Conservation (phyloP, 2,329 filamentous ascomycete genomes). For the Ambrosiella beaveri region DNA sequence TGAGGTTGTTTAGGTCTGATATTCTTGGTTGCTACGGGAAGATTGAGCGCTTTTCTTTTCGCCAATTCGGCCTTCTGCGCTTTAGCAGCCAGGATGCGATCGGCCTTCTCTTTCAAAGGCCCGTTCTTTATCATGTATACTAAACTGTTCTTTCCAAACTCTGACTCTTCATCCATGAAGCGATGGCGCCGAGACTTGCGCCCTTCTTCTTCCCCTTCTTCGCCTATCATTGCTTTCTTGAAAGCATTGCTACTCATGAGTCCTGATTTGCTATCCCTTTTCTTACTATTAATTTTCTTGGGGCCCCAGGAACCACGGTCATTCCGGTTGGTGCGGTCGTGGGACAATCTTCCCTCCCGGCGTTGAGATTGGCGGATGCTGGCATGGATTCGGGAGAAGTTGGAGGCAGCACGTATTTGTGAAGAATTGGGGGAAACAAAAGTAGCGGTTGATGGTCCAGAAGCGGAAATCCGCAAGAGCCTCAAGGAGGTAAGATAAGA, state of each 20-base stretch:
- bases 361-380: conserved; percentile 27
- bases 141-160: conserved; percentile 37
- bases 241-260: conserved; percentile 10
- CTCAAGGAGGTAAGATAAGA: conserved; percentile 2
- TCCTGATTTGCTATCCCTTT: neutral
- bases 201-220: conserved; percentile 19
- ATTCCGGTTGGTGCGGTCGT: neutral
- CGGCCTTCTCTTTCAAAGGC: conserved; percentile 19
- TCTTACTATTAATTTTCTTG: neutral
- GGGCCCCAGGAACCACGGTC: neutral
- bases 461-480: neutral
- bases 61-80: conserved; percentile 1
- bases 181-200: conserved; percentile 31
- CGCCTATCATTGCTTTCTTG: conserved; percentile 17
- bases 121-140: conserved; percentile 38
- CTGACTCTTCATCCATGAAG: conserved; percentile 31
- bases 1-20: too few relatives aligned
- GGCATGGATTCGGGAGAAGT: conserved; percentile 49
- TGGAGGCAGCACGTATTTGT: conserved; percentile 11
- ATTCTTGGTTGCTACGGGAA: neutral
- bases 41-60: neutral
- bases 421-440: neutral
- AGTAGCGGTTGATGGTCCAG: neutral
- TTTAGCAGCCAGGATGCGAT: conserved; percentile 9
- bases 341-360: neutral